Conservation (phyloP, 345 rosid genomes). For the Balakata baccata region DNA sequence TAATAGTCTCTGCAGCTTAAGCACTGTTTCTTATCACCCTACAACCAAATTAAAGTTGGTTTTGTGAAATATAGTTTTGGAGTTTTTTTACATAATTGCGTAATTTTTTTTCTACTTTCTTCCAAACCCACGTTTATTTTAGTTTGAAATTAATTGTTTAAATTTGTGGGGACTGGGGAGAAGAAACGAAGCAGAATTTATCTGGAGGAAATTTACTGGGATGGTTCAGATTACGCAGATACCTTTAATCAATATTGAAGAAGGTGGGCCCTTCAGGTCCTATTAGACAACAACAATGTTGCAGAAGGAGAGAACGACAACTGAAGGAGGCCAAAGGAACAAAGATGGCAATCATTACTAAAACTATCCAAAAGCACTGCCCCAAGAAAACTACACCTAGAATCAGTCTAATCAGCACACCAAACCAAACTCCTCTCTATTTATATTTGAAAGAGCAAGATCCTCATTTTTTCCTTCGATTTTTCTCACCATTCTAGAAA, state of each 20-base stretch:
- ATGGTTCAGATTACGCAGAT: slow-evolving; percentile 23
- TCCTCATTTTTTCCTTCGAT: slow-evolving; percentile 15
- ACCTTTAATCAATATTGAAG: slow-evolving; percentile 28
- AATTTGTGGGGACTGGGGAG: not conserved
- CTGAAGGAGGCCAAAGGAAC: slow-evolving; percentile 40
- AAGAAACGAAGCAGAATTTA: slow-evolving; percentile 1
- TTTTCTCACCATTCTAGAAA: slow-evolving; percentile 11
- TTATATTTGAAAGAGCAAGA: not conserved
- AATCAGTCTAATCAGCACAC: slow-evolving; percentile 40
- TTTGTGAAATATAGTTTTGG: not conserved
- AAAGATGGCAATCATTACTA: slow-evolving; percentile 45
- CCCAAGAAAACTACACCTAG: slow-evolving; percentile 16
- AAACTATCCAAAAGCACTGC: slow-evolving; percentile 20
- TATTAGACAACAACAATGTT: slow-evolving; percentile 19
- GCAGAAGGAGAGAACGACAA: slow-evolving; percentile 35
- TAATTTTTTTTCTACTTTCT: not conserved
- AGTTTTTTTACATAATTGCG: no score
- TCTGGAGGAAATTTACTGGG: slow-evolving; percentile 3
- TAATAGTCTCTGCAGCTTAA: not conserved
- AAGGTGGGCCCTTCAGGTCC: slow-evolving; percentile 26
- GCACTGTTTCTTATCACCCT: not conserved
- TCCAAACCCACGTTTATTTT: not conserved
- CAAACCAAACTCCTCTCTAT: slow-evolving; percentile 15
- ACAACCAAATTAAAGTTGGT: not conserved
- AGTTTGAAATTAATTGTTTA: not conserved